phyloP scores from a whole-genome alignment of 495 filamentous ascomycete species.

The Halenospora varia region DNA sequence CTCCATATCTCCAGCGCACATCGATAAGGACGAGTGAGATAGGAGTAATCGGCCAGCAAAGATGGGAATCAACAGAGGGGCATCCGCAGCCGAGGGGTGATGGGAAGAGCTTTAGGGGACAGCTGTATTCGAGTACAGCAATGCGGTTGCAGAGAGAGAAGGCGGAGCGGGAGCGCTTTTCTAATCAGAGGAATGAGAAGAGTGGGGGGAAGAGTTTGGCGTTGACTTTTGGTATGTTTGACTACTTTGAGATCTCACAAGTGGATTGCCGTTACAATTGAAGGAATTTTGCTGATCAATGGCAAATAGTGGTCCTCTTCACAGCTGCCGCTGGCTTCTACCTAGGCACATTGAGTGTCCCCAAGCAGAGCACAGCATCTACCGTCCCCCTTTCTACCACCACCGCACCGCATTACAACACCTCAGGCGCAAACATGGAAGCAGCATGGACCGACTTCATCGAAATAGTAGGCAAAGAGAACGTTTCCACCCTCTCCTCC shows the following conservation, averaged over 20 bases:
- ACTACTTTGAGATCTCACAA: neutral
- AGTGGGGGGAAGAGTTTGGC: slow-evolving; percentile 53
- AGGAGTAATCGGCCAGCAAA: too few relatives aligned
- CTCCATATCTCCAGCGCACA: slow-evolving; percentile 8
- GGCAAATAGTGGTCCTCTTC: slow-evolving; percentile 49
- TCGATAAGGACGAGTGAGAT: too few relatives aligned
- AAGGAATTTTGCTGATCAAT: slow-evolving; percentile 13
- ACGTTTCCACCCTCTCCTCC: slow-evolving; percentile 69
- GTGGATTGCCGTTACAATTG: neutral
- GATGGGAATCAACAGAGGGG: slow-evolving; percentile 22
- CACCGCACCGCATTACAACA: slow-evolving; percentile 62
- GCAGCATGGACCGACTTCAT: slow-evolving; percentile 93
- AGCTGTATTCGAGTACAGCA: slow-evolving; percentile 81
- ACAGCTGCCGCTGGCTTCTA: slow-evolving; percentile 65
- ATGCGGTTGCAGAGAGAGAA: slow-evolving; percentile 71
- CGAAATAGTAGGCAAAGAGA: slow-evolving; percentile 74
- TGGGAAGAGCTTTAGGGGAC: slow-evolving; percentile 66
- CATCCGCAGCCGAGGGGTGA: slow-evolving; percentile 5
- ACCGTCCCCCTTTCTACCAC: slow-evolving; percentile 65
- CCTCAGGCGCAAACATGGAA: slow-evolving; percentile 71
- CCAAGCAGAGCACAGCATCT: slow-evolving; percentile 59
- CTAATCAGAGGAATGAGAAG: slow-evolving; percentile 48
- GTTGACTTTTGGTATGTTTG: slow-evolving; percentile 54
- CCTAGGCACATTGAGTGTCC: slow-evolving; percentile 59
- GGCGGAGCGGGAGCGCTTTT: slow-evolving; percentile 62